A percentile compares a stretch with the other conserved stretches of the same genome.
phyloP scores from a whole-genome alignment of 2,329 filamentous ascomycete species.

The Talaromyces sp. region DNA sequence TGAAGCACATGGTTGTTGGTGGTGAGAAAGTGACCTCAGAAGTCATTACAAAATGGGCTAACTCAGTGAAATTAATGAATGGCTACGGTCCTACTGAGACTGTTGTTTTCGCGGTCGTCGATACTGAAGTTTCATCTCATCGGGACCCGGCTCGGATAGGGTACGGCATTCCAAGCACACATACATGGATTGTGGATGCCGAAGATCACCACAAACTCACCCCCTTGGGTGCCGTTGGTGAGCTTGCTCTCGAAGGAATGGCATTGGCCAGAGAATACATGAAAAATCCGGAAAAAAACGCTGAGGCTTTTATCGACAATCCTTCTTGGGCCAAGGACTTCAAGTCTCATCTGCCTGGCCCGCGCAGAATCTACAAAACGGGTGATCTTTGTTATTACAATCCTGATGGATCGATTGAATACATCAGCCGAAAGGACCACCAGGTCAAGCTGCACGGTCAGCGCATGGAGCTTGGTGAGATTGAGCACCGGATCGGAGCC shows the following conservation, averaged over 20 bases:
- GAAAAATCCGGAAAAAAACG: conserved; percentile 40
- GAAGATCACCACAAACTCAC: conserved; percentile 34
- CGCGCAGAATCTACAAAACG: conserved; percentile 32
- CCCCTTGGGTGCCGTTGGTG: conserved; percentile 41
- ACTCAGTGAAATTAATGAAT: conserved; percentile 41
- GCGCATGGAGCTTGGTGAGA: conserved; percentile 63
- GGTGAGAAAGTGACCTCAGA: conserved; percentile 69
- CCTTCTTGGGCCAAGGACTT: conserved; percentile 31
- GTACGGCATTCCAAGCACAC: conserved; percentile 29
- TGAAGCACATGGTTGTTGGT: conserved; percentile 49
- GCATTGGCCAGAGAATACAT: conserved; percentile 45
- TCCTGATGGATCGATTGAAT: conserved; percentile 37
- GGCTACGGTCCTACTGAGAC: conserved; percentile 45
- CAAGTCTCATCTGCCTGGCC: conserved; percentile 7
- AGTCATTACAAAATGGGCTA: conserved; percentile 71
- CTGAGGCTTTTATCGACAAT: conserved; percentile 30
- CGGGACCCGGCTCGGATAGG: conserved; percentile 30
- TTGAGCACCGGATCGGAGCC: conserved; percentile 42
- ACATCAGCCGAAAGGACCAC: conserved; percentile 64
- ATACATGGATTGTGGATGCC: conserved; percentile 40
- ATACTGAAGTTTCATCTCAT: conserved; percentile 31
- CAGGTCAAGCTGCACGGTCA: conserved; percentile 69
- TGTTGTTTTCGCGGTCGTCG: conserved; percentile 34
- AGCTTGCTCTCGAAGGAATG: conserved; percentile 43
- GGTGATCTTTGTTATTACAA: conserved; percentile 38